These are phyloP conservation scores for Nemania sp. DNA, from an alignment of 2,329 filamentous ascomycete genomes.

Conservation along the genomic window DNA sequence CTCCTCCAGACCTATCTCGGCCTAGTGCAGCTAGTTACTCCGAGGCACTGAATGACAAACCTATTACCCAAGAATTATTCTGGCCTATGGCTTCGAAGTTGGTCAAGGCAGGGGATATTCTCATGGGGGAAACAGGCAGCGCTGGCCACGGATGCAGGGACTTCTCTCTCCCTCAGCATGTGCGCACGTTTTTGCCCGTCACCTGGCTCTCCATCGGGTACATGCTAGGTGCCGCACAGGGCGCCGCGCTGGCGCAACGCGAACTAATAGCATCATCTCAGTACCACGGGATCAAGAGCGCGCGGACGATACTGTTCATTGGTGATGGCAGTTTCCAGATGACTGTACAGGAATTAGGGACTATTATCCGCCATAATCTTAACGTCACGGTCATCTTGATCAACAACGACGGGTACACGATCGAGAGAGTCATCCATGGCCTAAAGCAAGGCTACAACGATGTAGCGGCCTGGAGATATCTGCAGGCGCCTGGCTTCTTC, in stretches of 20 bases:
- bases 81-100: constrained; percentile 61
- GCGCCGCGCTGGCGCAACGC: constrained; percentile 65
- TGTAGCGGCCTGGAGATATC: constrained; percentile 64
- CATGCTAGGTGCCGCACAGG: constrained; percentile 68
- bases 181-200: constrained; percentile 61
- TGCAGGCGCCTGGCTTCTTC: constrained; percentile 62
- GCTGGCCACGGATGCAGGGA: constrained; percentile 65
- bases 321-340: constrained; percentile 75
- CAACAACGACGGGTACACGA: constrained; percentile 71
- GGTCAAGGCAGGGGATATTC: constrained; percentile 64
- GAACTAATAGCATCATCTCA: constrained; percentile 55
- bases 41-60: constrained; percentile 42
- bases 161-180: constrained; percentile 62
- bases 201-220: constrained; percentile 72
- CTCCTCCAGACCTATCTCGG: constrained; percentile 48
- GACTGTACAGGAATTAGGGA: constrained; percentile 74
- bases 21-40: constrained; percentile 42
- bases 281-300: constrained; percentile 49
- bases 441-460: constrained; percentile 67
- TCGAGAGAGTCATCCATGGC: constrained; percentile 69
- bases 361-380: constrained; percentile 68
- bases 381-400: constrained; percentile 65
- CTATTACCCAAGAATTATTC: constrained; percentile 62
- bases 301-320: constrained; percentile 68
- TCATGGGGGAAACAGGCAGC: constrained; percentile 70